A percentile compares a stretch with the other conserved stretches of the same genome.
These are phyloP conservation scores for Trypanosomatidae sp. DNA, from an alignment of 208 protist genomes.

Conservation along the genomic window DNA sequence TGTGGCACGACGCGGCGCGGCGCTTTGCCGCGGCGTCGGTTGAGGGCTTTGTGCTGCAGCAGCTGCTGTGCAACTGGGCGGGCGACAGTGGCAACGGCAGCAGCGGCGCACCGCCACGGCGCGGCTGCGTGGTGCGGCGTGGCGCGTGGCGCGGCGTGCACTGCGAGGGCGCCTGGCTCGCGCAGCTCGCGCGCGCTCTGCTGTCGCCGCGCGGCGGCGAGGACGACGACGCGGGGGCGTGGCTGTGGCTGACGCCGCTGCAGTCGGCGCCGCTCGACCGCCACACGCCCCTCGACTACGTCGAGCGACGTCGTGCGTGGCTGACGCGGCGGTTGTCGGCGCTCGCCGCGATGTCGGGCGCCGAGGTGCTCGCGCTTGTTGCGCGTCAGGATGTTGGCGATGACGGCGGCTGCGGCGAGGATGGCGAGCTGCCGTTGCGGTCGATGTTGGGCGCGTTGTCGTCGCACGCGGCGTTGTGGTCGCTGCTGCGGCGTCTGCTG, in stretches of 20 bases:
- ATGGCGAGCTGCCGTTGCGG: slow-evolving; percentile 31
- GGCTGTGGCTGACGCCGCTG: slow-evolving; percentile 52
- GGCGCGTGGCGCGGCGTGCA: slow-evolving; percentile 41
- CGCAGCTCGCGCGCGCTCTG: slow-evolving; percentile 31
- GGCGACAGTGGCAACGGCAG: not conserved
- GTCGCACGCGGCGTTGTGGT: slow-evolving; percentile 21
- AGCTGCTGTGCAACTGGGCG: too few relatives aligned
- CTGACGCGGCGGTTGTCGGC: too few relatives aligned
- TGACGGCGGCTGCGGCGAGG: too few relatives aligned
- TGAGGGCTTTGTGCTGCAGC: slow-evolving; percentile 32
- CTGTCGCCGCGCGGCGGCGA: slow-evolving; percentile 40
- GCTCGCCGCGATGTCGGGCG: too few relatives aligned
- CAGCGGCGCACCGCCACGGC: not conserved
- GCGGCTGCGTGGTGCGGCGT: slow-evolving; percentile 27
- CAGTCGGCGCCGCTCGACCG: slow-evolving; percentile 53
- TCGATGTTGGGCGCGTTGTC: slow-evolving; percentile 36
- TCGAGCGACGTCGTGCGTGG: slow-evolving; percentile 24
- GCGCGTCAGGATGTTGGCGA: too few relatives aligned
- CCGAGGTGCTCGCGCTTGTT: too few relatives aligned
- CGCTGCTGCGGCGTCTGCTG: slow-evolving; percentile 41
- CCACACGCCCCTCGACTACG: slow-evolving; percentile 15
- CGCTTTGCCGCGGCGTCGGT: slow-evolving; percentile 11
- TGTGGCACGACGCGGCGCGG: slow-evolving; percentile 21
- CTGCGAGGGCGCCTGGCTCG: slow-evolving; percentile 69
- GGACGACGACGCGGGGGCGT: not conserved